phyloP scores from a whole-genome alignment of 2,329 filamentous ascomycete species.

The Colletotrichum paranaense region DNA sequence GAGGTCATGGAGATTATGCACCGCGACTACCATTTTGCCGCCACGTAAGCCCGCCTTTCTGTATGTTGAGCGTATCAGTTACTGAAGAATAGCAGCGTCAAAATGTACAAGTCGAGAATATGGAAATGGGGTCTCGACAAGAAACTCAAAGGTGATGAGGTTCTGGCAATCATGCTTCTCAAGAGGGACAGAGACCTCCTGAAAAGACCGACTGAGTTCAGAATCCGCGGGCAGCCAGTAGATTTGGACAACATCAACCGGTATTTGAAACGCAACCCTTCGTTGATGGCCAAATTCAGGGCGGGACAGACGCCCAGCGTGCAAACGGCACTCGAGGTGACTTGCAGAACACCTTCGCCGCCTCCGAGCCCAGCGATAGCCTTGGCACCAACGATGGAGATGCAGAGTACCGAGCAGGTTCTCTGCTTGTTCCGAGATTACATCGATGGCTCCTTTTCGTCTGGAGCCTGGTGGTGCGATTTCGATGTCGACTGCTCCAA shows the following conservation, averaged over 20 bases:
- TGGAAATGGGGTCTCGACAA: constrained; percentile 55
- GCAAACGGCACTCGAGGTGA: constrained; percentile 46
- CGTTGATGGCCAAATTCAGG: constrained; percentile 45
- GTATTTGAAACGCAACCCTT: constrained; percentile 52
- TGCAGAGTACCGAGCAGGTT: constrained; percentile 41
- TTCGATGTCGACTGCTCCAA: constrained; percentile 45
- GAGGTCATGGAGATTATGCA: constrained; percentile 54
- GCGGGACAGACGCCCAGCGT: constrained; percentile 45
- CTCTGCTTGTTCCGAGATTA: constrained; percentile 44
- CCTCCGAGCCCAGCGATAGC: constrained; percentile 38
- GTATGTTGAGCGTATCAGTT: not conserved
- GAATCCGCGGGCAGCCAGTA: constrained; percentile 51
- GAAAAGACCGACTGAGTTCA: constrained; percentile 47
- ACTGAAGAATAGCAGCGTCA: constrained; percentile 43
- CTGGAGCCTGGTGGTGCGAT: constrained; percentile 43
- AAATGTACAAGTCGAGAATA: constrained; percentile 57
- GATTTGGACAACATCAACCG: constrained; percentile 53
- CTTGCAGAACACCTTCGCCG: constrained; percentile 45
- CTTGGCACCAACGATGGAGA: constrained; percentile 39
- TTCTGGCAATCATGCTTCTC: constrained; percentile 50
- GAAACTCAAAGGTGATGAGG: constrained; percentile 54
- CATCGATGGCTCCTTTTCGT: constrained; percentile 43
- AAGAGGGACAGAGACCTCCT: constrained; percentile 50
- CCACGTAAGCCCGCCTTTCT: constrained; percentile 47
- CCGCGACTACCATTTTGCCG: constrained; percentile 49